These are phyloP conservation scores for Phytophthora pseudosyringae DNA, from an alignment of 352 stramenopile genomes.

Conservation along the genomic window DNA sequence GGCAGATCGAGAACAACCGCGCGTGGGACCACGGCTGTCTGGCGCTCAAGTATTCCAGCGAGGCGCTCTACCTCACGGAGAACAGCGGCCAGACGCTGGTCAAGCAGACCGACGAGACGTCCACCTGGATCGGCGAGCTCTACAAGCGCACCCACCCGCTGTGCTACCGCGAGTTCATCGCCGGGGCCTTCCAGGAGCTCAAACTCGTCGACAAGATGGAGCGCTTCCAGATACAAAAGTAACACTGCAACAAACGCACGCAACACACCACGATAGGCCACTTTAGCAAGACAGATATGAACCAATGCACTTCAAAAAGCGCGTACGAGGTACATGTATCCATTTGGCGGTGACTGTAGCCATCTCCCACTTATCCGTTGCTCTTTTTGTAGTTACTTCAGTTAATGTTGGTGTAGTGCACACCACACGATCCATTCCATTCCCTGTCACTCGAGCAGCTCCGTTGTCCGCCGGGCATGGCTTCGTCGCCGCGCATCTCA, in stretches of 20 bases:
- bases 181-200: slow-evolving; percentile 49
- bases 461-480: slow-evolving; percentile 12
- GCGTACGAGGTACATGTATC: neutral
- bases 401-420: slow-evolving; percentile 6
- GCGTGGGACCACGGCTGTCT: slow-evolving; percentile 56
- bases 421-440: slow-evolving; percentile 22
- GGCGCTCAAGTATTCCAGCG: slow-evolving; percentile 48
- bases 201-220: slow-evolving; percentile 43
- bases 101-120: slow-evolving; percentile 47
- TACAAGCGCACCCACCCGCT: slow-evolving; percentile 58
- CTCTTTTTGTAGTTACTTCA: neutral
- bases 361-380: neutral
- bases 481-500: slow-evolving; percentile 29
- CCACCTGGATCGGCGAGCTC: slow-evolving; percentile 53
- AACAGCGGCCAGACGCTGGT: slow-evolving; percentile 49
- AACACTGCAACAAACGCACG: neutral
- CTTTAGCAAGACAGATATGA: slow-evolving; percentile 10
- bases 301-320: neutral
- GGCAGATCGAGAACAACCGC: slow-evolving; percentile 44
- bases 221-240: slow-evolving; percentile 32
- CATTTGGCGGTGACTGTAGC: neutral
- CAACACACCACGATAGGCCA: neutral
- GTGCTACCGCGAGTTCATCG: slow-evolving; percentile 63
- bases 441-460: neutral
- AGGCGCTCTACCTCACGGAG: slow-evolving; percentile 53